Conservation (phyloP, 768 basidiomycete species). For the Lactarius sp. region DNA sequence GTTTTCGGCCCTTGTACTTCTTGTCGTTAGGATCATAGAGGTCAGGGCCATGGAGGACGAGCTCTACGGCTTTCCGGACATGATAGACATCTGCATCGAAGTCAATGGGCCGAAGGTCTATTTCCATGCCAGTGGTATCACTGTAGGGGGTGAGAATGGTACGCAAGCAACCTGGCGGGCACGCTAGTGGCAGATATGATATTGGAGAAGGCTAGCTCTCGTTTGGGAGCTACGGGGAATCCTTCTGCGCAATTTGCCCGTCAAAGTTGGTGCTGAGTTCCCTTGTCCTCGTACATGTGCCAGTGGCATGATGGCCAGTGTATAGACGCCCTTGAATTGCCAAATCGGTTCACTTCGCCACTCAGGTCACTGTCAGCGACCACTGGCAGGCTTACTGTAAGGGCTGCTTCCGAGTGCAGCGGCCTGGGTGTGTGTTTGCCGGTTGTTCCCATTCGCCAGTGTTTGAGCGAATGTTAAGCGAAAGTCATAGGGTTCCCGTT, state of each 20-base stretch:
- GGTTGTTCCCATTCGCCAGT: no score
- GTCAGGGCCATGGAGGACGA: conserved; percentile 52
- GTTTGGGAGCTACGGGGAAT: neutral
- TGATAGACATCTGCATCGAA: conserved; percentile 48
- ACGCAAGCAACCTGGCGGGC: neutral
- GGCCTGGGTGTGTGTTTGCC: no score
- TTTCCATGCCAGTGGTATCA: conserved; percentile 33
- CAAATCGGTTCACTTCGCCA: neutral
- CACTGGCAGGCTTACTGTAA: no score
- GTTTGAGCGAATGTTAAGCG: no score
- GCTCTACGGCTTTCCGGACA: conserved; percentile 51
- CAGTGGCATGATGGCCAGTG: no score
- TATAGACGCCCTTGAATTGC: neutral
- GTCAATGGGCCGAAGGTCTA: conserved; percentile 34
- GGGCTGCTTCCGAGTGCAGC: no score
- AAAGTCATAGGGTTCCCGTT: no score
- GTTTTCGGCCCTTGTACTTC: conserved; percentile 27
- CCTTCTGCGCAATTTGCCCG: neutral
- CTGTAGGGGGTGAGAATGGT: neutral
- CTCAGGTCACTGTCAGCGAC: neutral
- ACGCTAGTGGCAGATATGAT: neutral
- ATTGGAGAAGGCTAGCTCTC: neutral
- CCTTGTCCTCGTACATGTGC: no score
- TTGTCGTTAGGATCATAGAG: conserved; percentile 39
- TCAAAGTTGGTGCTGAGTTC: neutral